phyloP scores from a whole-genome alignment of 495 filamentous ascomycete genomes.

The Recurvomyces mirabilis region DNA sequence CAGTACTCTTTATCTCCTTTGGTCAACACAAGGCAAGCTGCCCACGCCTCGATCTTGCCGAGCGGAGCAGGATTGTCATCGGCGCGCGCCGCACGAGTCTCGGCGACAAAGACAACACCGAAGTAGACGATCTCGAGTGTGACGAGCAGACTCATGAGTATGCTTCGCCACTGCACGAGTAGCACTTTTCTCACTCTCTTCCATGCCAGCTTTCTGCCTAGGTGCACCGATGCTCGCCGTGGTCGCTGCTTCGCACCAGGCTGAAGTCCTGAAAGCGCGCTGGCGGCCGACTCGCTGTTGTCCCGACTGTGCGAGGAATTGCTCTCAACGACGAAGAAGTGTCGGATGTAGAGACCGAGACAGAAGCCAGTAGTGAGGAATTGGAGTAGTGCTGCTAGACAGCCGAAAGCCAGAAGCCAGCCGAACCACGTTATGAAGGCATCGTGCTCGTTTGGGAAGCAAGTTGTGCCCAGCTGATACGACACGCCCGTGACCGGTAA shows the following conservation, averaged over 20 bases:
- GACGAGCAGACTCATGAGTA: constrained; percentile 23
- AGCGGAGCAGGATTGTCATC: constrained; percentile 17
- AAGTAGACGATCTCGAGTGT: constrained; percentile 26
- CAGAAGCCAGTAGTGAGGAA: constrained; percentile 27
- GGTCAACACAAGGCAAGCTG: constrained; percentile 22
- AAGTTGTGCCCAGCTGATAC: constrained; percentile 28
- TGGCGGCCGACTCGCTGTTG: background rate
- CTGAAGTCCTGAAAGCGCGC: background rate
- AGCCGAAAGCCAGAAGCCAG: constrained; percentile 28
- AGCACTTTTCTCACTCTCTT: constrained; percentile 23
- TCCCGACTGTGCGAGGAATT: background rate
- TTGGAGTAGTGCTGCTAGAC: constrained; percentile 24
- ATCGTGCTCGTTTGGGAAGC: constrained; percentile 24
- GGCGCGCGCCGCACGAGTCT: constrained; percentile 10
- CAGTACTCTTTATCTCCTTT: constrained; percentile 26
- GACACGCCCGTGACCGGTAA: constrained; percentile 26
- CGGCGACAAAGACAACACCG: constrained; percentile 24
- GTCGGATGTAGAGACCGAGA: constrained; percentile 20
- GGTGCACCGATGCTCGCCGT: background rate
- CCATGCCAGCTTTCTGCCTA: constrained; percentile 15
- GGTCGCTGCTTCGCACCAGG: background rate
- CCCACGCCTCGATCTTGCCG: constrained; percentile 14
- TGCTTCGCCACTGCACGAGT: constrained; percentile 29
- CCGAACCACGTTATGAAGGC: constrained; percentile 26
- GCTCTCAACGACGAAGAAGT: background rate